phyloP scores from a whole-genome alignment of 2,329 filamentous ascomycete genomes.

The Teratosphaeria nubilosa region DNA sequence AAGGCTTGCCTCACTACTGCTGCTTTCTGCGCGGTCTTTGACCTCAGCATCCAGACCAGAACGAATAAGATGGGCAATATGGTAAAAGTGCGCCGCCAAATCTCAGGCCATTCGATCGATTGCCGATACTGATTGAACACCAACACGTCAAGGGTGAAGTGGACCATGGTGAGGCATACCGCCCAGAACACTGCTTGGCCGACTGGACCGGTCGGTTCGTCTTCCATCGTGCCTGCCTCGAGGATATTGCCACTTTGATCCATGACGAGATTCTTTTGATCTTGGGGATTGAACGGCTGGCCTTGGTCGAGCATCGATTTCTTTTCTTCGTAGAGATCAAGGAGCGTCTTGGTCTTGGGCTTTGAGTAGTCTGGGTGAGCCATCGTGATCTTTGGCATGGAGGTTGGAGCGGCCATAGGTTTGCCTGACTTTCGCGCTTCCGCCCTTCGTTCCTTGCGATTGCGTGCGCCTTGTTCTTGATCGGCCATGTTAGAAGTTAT shows the following conservation, averaged over 20 bases:
- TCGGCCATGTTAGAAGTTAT: conserved; percentile 9
- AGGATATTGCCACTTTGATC: conserved; percentile 27
- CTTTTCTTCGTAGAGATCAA: conserved; percentile 59
- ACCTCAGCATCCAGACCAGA: conserved; percentile 35
- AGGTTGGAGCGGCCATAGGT: conserved; percentile 21
- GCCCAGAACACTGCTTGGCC: conserved; percentile 41
- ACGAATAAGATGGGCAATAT: conserved; percentile 36
- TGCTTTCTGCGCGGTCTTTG: conserved; percentile 32
- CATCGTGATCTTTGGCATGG: conserved; percentile 51
- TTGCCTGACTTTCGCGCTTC: conserved; percentile 26
- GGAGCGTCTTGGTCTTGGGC: conserved; percentile 57
- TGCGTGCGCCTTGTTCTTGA: conserved; percentile 21
- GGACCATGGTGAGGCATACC: conserved; percentile 56
- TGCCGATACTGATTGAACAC: conserved; percentile 71
- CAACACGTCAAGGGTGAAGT: conserved; percentile 69
- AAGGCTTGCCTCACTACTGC: conserved; percentile 38
- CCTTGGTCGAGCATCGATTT: conserved; percentile 32
- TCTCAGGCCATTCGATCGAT: conserved; percentile 49
- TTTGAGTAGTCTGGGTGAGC: conserved; percentile 58
- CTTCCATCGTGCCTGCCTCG: conserved; percentile 27
- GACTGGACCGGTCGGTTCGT: conserved; percentile 35
- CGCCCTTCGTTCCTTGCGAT: conserved; percentile 38
- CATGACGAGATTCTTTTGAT: conserved; percentile 20
- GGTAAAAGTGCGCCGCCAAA: conserved; percentile 42
- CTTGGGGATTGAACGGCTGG: conserved; percentile 43